Evolutionary conservation across 306 rosid species (phyloP), one percentile per base, ranked within the genome.

Genomic region (Pueraria montana): DNA sequence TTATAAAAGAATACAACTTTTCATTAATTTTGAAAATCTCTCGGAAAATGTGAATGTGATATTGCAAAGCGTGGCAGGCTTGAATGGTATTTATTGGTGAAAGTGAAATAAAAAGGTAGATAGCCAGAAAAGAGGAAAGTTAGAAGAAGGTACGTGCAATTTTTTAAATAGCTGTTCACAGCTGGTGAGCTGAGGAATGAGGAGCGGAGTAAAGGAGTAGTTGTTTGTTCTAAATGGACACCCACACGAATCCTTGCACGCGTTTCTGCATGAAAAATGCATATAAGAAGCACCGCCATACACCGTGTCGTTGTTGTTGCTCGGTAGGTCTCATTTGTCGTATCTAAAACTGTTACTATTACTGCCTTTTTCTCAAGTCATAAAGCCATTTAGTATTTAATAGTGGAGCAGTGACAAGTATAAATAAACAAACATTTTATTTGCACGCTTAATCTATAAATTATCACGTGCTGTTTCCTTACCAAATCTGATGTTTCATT

Each of bases 161-260:
- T 1, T 12, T 71, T 24, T 38, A 27, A 21, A 58, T 56, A 70
- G 84, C 63, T 80, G 48, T 0, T n/a, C n/a, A n/a, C n/a, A n/a
- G n/a, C n/a, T n/a, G n/a, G n/a, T n/a, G n/a, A n/a, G n/a, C n/a
- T n/a, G 16, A 24, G 36, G 34, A 65, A 3, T 2, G n/a, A 45
- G n/a, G n/a, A n/a, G n/a, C n/a, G n/a, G n/a, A n/a, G n/a, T n/a
- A n/a, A n/a, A n/a, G 20, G 20, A n/a, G 20, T 16, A 23, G 56
- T 52, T 24, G 77, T n/a, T n/a, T n/a, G n/a, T n/a, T n/a, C 5
- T 4, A 2, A 26, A 61, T 20, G 84, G 62, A 30, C 23, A 36
- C 59, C 48, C 61, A 55, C 84, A n/a, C 21, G 23, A 58, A 80
- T 82, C 13, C 65, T 82, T 27, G 69, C 13, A 82, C 85, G 70